phyloP scores from a whole-genome alignment of 208 protist genomes.

The Wallacemonas sp. region DNA sequence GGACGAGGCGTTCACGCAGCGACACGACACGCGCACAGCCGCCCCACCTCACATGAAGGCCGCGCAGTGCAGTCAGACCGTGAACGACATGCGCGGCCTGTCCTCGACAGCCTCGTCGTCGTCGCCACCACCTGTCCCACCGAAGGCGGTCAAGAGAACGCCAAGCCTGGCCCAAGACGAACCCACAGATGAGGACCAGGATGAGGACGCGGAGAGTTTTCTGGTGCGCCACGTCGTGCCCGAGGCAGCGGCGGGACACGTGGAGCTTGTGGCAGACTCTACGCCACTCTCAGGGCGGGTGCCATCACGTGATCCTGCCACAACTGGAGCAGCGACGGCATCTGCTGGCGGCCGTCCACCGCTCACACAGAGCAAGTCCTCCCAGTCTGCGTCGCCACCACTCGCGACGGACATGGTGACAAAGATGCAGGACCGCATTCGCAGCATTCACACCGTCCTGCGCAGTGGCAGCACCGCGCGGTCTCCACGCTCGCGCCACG shows the following conservation, averaged over 20 bases:
- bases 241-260: background rate
- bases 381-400: too few species aligned
- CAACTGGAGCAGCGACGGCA: background rate
- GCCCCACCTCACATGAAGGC: background rate
- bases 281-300: background rate
- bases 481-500: background rate
- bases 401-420: constrained; percentile 24
- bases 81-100: background rate
- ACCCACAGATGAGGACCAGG: background rate
- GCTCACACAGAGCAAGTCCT: too few species aligned
- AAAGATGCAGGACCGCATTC: constrained; percentile 56
- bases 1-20: background rate
- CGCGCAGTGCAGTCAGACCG: background rate
- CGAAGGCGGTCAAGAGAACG: background rate
- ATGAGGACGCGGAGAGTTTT: background rate
- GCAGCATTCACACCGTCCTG: constrained; percentile 48
- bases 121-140: background rate
- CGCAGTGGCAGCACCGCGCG: constrained; percentile 1
- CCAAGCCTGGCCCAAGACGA: background rate
- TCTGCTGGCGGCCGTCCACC: too few species aligned
- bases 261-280: background rate
- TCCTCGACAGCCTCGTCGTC: background rate
- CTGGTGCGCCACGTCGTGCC: background rate
- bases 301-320: too few species aligned
- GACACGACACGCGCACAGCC: background rate